Evolutionary conservation across 306 rosid species (phyloP).

Genomic region (Pyrus communis): DNA sequence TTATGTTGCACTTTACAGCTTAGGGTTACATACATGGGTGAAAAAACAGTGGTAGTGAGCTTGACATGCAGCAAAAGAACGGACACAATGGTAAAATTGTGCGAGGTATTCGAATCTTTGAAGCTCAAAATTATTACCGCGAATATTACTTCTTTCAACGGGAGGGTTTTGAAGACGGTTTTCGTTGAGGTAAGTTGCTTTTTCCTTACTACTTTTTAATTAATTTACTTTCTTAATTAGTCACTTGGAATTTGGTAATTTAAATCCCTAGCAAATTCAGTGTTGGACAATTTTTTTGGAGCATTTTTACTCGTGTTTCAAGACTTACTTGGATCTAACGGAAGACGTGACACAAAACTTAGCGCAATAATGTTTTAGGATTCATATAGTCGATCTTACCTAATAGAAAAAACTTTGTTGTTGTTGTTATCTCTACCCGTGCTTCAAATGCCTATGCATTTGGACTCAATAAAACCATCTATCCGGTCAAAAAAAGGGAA

Average conservation of each 20-base stretch:
- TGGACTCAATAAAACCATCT: too few species aligned
- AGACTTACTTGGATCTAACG: rapidly evolving
- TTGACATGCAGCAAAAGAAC: conserved; percentile 77
- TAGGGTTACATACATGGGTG: conserved; percentile 65
- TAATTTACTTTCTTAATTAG: neutral
- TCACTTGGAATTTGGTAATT: too few species aligned
- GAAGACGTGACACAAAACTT: rapidly evolving
- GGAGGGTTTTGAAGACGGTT: conserved; percentile 71
- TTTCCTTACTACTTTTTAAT: neutral
- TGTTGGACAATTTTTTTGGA: neutral
- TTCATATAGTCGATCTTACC: rapidly evolving
- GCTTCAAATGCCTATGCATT: too few species aligned
- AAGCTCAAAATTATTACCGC: conserved; percentile 79
- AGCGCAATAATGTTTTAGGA: rapidly evolving
- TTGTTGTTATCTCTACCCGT: too few species aligned
- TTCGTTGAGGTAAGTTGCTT: conserved; percentile 59
- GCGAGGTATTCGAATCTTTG: conserved; percentile 83
- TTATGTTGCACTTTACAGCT: conserved; percentile 41
- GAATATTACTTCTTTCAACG: conserved; percentile 62
- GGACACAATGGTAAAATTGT: conserved; percentile 83
- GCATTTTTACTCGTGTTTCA: too few species aligned
- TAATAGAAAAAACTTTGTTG: too few species aligned
- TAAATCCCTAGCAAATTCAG: neutral
- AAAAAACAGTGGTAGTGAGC: conserved; percentile 64
- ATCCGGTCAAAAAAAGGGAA: too few species aligned